A percentile compares a stretch with the other conserved stretches of the same genome.
Evolutionary conservation across 768 basidiomycete species (phyloP).

Genomic region (Russula griseocarnosa): DNA sequence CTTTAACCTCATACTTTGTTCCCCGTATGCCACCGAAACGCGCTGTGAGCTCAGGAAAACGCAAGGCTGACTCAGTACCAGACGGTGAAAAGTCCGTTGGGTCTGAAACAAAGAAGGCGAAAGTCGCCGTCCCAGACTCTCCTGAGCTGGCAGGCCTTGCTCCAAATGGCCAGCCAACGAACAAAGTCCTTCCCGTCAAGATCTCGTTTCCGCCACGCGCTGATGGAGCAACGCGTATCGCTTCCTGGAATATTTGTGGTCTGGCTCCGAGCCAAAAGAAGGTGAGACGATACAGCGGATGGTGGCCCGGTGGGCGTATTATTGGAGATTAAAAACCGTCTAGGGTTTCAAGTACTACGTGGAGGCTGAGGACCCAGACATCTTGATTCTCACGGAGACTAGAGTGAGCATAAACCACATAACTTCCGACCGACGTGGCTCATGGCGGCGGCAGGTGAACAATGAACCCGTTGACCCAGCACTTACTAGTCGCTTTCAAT

Average conservation of each 20-base stretch:
- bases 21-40: slow-evolving; percentile 18
- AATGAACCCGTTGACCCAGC: slow-evolving; percentile 57
- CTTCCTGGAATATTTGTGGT: slow-evolving; percentile 79
- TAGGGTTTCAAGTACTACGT: slow-evolving; percentile 81
- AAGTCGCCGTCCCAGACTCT: slow-evolving; percentile 8
- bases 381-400: slow-evolving; percentile 81
- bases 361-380: slow-evolving; percentile 81
- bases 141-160: slow-evolving; percentile 26
- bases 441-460: slow-evolving; percentile 53
- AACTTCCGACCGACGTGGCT: not conserved
- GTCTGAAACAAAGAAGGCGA: slow-evolving; percentile 20
- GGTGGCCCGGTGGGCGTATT: not conserved
- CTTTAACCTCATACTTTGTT: not conserved
- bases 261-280: slow-evolving; percentile 74
- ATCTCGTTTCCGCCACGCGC: slow-evolving; percentile 54
- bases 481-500: slow-evolving; percentile 56
- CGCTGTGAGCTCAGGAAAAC: slow-evolving; percentile 19
- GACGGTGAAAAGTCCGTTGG: slow-evolving; percentile 9
- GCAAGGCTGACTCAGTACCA: slow-evolving; percentile 15
- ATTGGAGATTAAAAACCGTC: not conserved
- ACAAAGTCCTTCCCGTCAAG: slow-evolving; percentile 62
- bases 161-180: slow-evolving; percentile 60
- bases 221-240: slow-evolving; percentile 50
- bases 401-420: slow-evolving; percentile 46
- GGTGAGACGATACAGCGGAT: slow-evolving; percentile 38